Evolutionary conservation across 129 eudicot species (phyloP).

Genomic region (Chrysanthemum makinoi): DNA sequence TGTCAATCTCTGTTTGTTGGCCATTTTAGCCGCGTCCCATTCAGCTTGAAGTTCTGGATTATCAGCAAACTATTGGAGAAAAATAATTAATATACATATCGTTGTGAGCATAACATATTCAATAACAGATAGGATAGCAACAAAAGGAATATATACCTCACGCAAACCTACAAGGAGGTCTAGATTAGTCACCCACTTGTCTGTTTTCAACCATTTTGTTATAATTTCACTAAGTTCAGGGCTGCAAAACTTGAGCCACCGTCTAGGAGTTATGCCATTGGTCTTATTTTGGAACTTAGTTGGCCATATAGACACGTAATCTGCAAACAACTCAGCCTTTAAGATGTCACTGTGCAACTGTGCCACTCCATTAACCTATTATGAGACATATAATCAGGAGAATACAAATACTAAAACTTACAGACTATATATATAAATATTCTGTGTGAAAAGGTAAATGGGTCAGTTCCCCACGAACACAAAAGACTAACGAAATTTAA

Average conservation of each 20-base stretch:
- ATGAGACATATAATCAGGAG: not conserved
- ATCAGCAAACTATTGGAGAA: conserved; percentile 71
- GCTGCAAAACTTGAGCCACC: conserved; percentile 96
- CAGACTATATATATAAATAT: too few species aligned
- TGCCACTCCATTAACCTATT: conserved; percentile 98
- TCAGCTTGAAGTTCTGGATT: conserved; percentile 78
- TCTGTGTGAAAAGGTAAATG: too few species aligned
- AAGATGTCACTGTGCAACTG: conserved; percentile 97
- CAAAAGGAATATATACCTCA: conserved; percentile 43
- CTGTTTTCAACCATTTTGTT: conserved; percentile 98
- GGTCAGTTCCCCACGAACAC: not conserved
- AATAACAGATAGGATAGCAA: not conserved
- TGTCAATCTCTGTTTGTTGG: conserved; percentile 80
- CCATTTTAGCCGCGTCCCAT: conserved; percentile 97
- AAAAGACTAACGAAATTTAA: not conserved
- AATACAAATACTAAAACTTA: too few species aligned
- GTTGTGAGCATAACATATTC: conserved; percentile 7
- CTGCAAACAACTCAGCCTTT: conserved; percentile 79
- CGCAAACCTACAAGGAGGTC: conserved; percentile 87
- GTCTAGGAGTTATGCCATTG: conserved; percentile 98
- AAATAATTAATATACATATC: conserved; percentile 14
- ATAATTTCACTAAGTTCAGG: conserved; percentile 92
- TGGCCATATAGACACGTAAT: conserved; percentile 96
- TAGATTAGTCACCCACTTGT: conserved; percentile 92
- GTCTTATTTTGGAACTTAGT: conserved; percentile 96